These are phyloP conservation scores for Aspergillus proliferans DNA, from an alignment of 2,329 filamentous ascomycete species.

Conservation along the genomic window DNA sequence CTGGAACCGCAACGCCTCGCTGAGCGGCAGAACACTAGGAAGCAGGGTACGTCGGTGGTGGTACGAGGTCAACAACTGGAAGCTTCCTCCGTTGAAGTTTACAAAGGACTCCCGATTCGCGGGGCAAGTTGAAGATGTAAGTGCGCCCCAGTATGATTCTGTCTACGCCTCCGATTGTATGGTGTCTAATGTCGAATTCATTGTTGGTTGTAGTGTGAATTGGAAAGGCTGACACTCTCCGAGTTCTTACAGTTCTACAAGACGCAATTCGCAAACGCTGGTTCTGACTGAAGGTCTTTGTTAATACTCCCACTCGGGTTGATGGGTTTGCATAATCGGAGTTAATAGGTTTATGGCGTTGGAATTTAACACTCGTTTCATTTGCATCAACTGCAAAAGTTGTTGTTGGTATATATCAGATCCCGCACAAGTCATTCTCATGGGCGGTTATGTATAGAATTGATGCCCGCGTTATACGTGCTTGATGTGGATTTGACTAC, in stretches of 20 bases:
- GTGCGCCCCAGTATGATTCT: conserved; percentile 7
- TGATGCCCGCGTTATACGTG: too few species aligned
- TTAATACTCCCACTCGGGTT: background rate
- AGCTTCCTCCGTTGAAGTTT: conserved; percentile 46
- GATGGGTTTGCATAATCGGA: background rate
- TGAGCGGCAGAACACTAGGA: conserved; percentile 71
- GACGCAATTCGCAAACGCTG: conserved; percentile 29
- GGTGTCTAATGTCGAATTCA: background rate
- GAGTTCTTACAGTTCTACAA: conserved; percentile 34
- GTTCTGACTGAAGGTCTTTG: conserved; percentile 19
- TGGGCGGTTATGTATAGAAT: background rate
- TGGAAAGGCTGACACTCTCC: conserved; percentile 20
- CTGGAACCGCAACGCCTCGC: conserved; percentile 74
- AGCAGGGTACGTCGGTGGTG: conserved; percentile 82
- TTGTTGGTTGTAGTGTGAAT: background rate
- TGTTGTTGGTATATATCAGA: background rate
- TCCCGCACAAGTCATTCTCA: background rate
- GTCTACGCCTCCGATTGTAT: background rate
- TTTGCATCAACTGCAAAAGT: background rate
- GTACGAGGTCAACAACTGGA: conserved; percentile 92
- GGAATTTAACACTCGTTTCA: background rate
- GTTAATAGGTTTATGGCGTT: background rate
- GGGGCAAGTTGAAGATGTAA: conserved; percentile 40
- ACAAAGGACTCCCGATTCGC: conserved; percentile 27
- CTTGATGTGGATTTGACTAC: too few species aligned